Evolutionary conservation across 164 flowering plant genomes (phyloP), one percentile per base, ranked within the genome.

Genomic region (Pachysandra terminalis): DNA sequence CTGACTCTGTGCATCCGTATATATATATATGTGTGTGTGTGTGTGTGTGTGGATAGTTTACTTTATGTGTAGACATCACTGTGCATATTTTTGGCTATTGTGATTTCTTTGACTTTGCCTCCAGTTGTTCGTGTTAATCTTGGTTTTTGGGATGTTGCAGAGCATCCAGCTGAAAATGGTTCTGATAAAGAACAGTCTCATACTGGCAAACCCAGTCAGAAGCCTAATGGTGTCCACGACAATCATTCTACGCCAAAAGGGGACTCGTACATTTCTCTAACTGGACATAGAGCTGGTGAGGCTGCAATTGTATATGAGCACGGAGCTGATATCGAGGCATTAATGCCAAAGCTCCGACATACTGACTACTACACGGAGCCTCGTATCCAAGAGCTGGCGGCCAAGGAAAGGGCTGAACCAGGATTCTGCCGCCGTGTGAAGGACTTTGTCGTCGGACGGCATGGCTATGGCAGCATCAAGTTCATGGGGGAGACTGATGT

Each of bases 401-500:
- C 97, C 28, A 92, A 88, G 79, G 98, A 93, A 75, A 81, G 91
- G 71, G 93, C 89, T 5, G 89, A 88, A 52, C 89, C 91, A 5
- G 98, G 98, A 12, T 90, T 79, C 72, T 89, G 96, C 78, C 73
- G 86, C 28, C 88, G 63, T 61, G 96, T 93, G 17, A 85, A 81
- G 72, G 93, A 90, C 54, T 93, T 93, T 78, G 87, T 87, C 49
- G 90, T 93, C 25, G 98, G 98, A 40, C 63, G 98, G 19, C 86
- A 83, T 67, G 90, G 89, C 3, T 91, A 74, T 69, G 97, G 98
- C 9, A 83, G 93, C 77, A 88, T 95, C 74, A 90, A 77, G 70
- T 95, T 95, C 79, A 64, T 85, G 8, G 98, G 98, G 64, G 97
- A 86, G 72, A 95, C 98, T 5, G 97, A 95, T 79, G 96, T 95